Conservation (phyloP, 805 yeast species). For the Yamadazyma nakazawae region DNA sequence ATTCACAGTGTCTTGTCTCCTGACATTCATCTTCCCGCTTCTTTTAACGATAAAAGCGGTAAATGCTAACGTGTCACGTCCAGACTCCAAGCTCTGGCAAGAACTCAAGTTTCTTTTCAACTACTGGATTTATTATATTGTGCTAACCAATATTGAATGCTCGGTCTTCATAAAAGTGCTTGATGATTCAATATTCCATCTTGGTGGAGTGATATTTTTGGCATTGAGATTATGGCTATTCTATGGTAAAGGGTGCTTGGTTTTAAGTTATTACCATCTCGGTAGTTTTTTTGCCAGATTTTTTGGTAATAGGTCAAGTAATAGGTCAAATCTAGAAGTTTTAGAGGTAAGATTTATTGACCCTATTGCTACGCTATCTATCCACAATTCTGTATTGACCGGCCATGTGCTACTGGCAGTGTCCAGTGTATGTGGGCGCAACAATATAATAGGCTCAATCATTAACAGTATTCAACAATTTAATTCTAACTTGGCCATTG, state of each 20-base stretch:
- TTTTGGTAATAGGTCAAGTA: slow-evolving; percentile 3
- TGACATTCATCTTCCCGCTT: slow-evolving; percentile 16
- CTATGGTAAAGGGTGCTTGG: slow-evolving; percentile 23
- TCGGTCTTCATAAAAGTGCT: slow-evolving; percentile 10
- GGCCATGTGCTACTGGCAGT: not conserved
- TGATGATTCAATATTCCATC: slow-evolving; percentile 10
- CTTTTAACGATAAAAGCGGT: slow-evolving; percentile 18
- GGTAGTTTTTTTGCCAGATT: slow-evolving; percentile 6
- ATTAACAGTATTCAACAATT: slow-evolving; percentile 5
- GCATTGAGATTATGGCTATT: slow-evolving; percentile 20
- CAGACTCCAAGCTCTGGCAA: slow-evolving; percentile 6
- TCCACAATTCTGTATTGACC: slow-evolving; percentile 6
- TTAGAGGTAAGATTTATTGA: slow-evolving; percentile 17
- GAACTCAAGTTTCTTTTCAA: slow-evolving; percentile 17
- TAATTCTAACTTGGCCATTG: slow-evolving; percentile 6
- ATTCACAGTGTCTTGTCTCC: slow-evolving; percentile 4
- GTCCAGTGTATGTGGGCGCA: slow-evolving; percentile 2
- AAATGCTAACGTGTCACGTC: slow-evolving; percentile 5
- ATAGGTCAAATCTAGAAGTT: slow-evolving; percentile 5
- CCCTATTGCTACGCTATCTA: slow-evolving; percentile 10
- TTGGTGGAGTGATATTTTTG: slow-evolving; percentile 7
- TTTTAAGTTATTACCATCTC: slow-evolving; percentile 17
- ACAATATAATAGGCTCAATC: slow-evolving; percentile 8
- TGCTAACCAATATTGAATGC: slow-evolving; percentile 13
- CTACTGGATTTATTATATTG: slow-evolving; percentile 23